Conservation (phyloP, 1,139 yeast genomes). For the Kodamaea arcana region DNA sequence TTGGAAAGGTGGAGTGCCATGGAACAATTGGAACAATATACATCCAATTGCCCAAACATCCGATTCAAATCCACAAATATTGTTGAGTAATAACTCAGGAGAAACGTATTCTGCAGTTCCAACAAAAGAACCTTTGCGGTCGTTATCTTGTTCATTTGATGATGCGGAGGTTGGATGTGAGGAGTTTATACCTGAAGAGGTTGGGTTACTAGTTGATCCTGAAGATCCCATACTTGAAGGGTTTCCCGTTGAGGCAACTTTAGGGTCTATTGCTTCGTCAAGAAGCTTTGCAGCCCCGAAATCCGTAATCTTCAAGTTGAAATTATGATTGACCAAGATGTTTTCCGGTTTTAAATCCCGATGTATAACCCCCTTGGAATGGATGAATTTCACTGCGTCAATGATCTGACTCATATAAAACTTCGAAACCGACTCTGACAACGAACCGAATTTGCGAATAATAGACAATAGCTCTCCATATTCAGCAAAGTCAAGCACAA, state of each 20-base stretch:
- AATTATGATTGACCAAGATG: slow-evolving; percentile 70
- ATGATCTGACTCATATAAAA: slow-evolving; percentile 67
- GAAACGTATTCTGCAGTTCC: slow-evolving; percentile 71
- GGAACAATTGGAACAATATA: slow-evolving; percentile 85
- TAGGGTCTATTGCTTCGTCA: slow-evolving; percentile 27
- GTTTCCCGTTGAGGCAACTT: background rate
- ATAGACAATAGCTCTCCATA: slow-evolving; percentile 71
- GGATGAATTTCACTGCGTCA: slow-evolving; percentile 85
- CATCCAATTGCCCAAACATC: slow-evolving; percentile 98
- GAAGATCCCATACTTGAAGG: background rate
- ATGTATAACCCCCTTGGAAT: slow-evolving; percentile 80
- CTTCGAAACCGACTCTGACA: slow-evolving; percentile 50
- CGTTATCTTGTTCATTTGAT: slow-evolving; percentile 5
- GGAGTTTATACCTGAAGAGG: slow-evolving; percentile 31
- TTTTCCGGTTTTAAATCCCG: slow-evolving; percentile 96
- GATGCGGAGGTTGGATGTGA: background rate
- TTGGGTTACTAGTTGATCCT: slow-evolving; percentile 25
- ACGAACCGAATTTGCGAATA: slow-evolving; percentile 53
- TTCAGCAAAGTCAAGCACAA: slow-evolving; percentile 74
- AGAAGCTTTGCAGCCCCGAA: slow-evolving; percentile 94
- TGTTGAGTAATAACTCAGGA: slow-evolving; percentile 84
- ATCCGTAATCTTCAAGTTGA: slow-evolving; percentile 89
- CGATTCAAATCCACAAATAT: slow-evolving; percentile 78
- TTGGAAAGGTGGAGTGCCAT: slow-evolving; percentile 94
- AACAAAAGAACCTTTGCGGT: slow-evolving; percentile 72